A percentile compares a stretch with the other conserved stretches of the same genome.
Evolutionary conservation across 1,139 yeast species (phyloP).

Genomic region (Hyphopichia pseudoburtonii): DNA sequence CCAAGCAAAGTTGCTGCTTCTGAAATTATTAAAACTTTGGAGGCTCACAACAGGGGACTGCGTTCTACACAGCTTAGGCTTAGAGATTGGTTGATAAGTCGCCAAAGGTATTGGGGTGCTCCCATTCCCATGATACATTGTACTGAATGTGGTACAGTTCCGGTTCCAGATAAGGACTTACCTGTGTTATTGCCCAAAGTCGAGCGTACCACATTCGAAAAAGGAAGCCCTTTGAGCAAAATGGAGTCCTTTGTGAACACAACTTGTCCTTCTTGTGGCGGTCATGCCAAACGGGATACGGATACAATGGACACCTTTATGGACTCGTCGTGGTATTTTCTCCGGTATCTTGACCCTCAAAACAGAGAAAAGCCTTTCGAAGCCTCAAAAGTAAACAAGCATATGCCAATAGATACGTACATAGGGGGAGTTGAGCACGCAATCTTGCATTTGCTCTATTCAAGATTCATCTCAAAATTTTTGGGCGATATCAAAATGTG

Average conservation of each 20-base stretch:
- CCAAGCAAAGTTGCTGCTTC: constrained; percentile 50
- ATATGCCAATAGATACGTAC: constrained; percentile 85
- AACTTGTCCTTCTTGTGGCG: constrained; percentile 78
- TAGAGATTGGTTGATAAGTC: constrained; percentile 90
- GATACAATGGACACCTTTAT: constrained; percentile 99
- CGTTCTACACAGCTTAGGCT: constrained; percentile 58
- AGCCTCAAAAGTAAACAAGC: constrained; percentile 46
- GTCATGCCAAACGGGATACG: constrained; percentile 77
- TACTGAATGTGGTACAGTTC: constrained; percentile 77
- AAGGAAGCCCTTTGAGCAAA: constrained; percentile 71
- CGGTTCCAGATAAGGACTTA: constrained; percentile 82
- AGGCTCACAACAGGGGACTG: constrained; percentile 40
- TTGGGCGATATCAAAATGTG: constrained; percentile 58
- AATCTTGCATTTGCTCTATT: constrained; percentile 80
- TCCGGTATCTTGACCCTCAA: constrained; percentile 76
- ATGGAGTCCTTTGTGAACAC: constrained; percentile 71
- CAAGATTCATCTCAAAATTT: constrained; percentile 83
- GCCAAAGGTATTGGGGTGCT: constrained; percentile 98
- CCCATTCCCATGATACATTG: constrained; percentile 96
- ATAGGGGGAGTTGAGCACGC: constrained; percentile 98
- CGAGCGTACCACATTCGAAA: constrained; percentile 38
- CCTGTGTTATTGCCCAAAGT: constrained; percentile 79
- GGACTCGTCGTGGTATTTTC: constrained; percentile 96
- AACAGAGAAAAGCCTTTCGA: constrained; percentile 57
- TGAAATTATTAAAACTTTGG: constrained; percentile 45